Evolutionary conservation across 2,329 filamentous ascomycete genomes (phyloP).

Genomic region (Alternaria hordeiaustralica): DNA sequence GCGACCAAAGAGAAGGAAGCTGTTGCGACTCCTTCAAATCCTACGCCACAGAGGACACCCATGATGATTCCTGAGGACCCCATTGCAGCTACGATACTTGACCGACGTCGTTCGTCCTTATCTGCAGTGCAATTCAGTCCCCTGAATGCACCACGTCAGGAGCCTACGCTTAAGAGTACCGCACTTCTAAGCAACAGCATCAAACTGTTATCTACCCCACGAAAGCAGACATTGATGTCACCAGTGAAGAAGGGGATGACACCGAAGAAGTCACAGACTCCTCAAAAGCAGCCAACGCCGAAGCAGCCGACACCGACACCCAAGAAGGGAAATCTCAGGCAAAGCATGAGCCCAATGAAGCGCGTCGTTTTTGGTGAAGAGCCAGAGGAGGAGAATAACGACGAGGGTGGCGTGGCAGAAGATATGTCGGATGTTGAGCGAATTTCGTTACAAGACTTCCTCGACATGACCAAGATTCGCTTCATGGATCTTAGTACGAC

Average conservation of each 20-base stretch:
- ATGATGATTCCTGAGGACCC: constrained; percentile 40
- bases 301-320: constrained; percentile 50
- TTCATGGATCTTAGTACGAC: constrained; percentile 99
- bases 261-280: constrained; percentile 46
- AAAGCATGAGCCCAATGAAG: constrained; percentile 44
- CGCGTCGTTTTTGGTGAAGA: constrained; percentile 41
- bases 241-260: constrained; percentile 50
- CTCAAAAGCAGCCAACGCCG: constrained; percentile 50
- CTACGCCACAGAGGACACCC: constrained; percentile 17
- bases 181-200: constrained; percentile 52
- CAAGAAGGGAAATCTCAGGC: constrained; percentile 35
- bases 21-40: constrained; percentile 33
- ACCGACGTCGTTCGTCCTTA: constrained; percentile 43
- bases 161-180: constrained; percentile 40
- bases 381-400: constrained; percentile 27
- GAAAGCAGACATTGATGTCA: constrained; percentile 54
- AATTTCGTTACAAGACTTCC: constrained; percentile 88
- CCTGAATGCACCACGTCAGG: constrained; percentile 34
- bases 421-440: constrained; percentile 57
- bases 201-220: constrained; percentile 56
- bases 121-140: constrained; percentile 47
- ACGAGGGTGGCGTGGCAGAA: constrained; percentile 33
- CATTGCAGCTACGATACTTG: constrained; percentile 43
- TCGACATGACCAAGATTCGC: constrained; percentile 93
- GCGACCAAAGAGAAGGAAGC: constrained; percentile 17